These are phyloP conservation scores for Cyclotella baltica DNA, from an alignment of 108 stramenopile genomes.

Conservation along the genomic window DNA sequence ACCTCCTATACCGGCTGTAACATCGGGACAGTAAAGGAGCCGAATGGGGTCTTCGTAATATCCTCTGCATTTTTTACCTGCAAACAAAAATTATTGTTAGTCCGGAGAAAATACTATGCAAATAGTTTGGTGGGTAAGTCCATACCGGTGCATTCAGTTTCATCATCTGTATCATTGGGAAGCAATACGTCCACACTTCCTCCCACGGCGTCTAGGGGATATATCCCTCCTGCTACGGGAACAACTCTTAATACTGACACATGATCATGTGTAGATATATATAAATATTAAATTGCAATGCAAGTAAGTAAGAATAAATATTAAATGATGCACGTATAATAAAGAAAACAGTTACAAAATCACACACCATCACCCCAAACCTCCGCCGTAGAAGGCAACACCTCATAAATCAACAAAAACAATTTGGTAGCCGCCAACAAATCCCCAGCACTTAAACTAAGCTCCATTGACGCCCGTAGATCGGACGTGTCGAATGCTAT, in stretches of 20 bases:
- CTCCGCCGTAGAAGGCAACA: slow-evolving; percentile 41
- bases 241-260: slow-evolving; percentile 32
- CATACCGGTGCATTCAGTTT: slow-evolving; percentile 14
- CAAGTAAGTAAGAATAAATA: background rate
- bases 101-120: no score
- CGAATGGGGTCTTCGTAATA: slow-evolving; percentile 48
- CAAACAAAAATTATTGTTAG: no score
- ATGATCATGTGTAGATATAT: background rate
- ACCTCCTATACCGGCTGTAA: slow-evolving; percentile 42
- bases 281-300: background rate
- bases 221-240: slow-evolving; percentile 52
- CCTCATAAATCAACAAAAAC: slow-evolving; percentile 49
- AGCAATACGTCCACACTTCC: slow-evolving; percentile 27
- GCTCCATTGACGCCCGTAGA: slow-evolving; percentile 28
- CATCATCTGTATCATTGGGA: slow-evolving; percentile 16
- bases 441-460: slow-evolving; percentile 25
- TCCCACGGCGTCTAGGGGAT: slow-evolving; percentile 41
- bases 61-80: slow-evolving; percentile 13
- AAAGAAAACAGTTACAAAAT: background rate
- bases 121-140: no score
- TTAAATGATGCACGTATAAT: background rate
- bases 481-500: slow-evolving; percentile 43
- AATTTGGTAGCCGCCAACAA: slow-evolving; percentile 37
- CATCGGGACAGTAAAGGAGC: slow-evolving; percentile 51
- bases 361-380: slow-evolving; percentile 41